phyloP scores from a whole-genome alignment of 225 moss, liverwort and hornwort genomes.

The Bryoerythrophyllum caledonicum region DNA sequence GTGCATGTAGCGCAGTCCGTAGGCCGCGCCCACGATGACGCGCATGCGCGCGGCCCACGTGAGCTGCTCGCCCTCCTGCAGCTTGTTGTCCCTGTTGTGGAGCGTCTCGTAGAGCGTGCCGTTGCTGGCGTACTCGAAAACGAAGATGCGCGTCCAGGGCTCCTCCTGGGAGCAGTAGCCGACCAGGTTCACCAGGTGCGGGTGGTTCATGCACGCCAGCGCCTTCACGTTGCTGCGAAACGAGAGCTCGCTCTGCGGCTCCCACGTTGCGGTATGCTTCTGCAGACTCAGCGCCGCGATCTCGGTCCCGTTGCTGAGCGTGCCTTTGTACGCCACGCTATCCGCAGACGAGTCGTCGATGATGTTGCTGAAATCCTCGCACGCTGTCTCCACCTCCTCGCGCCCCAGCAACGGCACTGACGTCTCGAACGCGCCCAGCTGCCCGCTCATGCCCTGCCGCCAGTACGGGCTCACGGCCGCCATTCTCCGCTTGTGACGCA shows the following conservation, averaged over 20 bases:
- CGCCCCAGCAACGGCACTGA: slow-evolving; percentile 33
- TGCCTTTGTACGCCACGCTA: slow-evolving; percentile 66
- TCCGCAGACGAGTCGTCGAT: slow-evolving; percentile 50
- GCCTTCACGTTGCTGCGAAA: slow-evolving; percentile 60
- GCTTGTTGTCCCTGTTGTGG: slow-evolving; percentile 42
- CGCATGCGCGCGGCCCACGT: slow-evolving; percentile 63
- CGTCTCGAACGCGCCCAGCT: slow-evolving; percentile 35
- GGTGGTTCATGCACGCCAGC: slow-evolving; percentile 64
- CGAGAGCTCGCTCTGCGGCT: slow-evolving; percentile 38
- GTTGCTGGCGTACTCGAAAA: slow-evolving; percentile 73
- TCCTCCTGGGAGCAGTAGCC: slow-evolving; percentile 59
- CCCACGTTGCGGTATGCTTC: slow-evolving; percentile 39
- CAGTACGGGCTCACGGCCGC: slow-evolving; percentile 40
- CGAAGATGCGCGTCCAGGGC: slow-evolving; percentile 65
- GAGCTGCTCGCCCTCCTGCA: slow-evolving; percentile 39
- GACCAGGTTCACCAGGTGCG: slow-evolving; percentile 61
- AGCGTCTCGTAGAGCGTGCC: slow-evolving; percentile 62
- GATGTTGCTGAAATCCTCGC: slow-evolving; percentile 84
- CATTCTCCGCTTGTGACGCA: slow-evolving; percentile 25
- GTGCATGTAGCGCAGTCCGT: slow-evolving; percentile 65
- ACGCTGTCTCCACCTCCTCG: slow-evolving; percentile 62
- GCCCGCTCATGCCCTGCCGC: slow-evolving; percentile 52
- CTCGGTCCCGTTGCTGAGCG: slow-evolving; percentile 47
- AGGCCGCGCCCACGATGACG: slow-evolving; percentile 60
- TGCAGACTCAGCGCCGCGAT: slow-evolving; percentile 64